Evolutionary conservation across 805 yeast genomes (phyloP).

Genomic region (Candida ortonii): DNA sequence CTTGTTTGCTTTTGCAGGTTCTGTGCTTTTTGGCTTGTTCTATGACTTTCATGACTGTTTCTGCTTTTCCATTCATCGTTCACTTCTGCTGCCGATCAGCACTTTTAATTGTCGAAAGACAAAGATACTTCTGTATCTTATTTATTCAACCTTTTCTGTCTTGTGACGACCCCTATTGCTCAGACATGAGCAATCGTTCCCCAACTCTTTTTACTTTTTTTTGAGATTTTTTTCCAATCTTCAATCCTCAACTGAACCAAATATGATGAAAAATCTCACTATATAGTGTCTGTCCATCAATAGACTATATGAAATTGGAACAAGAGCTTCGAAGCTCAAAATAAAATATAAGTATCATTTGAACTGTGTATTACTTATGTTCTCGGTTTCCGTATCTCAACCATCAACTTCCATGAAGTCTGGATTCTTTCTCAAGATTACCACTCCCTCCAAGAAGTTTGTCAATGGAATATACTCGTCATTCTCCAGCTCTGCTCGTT

Average conservation of each 20-base stretch:
- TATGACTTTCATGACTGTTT: constrained; percentile 16
- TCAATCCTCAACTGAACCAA: background rate
- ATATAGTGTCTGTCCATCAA: too few species aligned
- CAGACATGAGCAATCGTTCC: background rate
- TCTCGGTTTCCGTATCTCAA: too few species aligned
- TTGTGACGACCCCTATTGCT: too few species aligned
- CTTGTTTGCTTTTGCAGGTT: constrained; percentile 10
- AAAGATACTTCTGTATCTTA: constrained; percentile 7
- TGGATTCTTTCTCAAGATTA: constrained; percentile 86
- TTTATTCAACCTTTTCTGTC: too few species aligned
- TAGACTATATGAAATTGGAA: too few species aligned
- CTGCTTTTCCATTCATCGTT: constrained; percentile 13
- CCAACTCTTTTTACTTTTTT: constrained; percentile 5
- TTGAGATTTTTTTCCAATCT: background rate
- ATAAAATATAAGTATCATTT: too few species aligned
- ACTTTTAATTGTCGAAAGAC: constrained; percentile 2
- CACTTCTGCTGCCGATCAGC: constrained; percentile 13
- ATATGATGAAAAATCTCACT: background rate
- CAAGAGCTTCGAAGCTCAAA: too few species aligned
- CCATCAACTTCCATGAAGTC: constrained; percentile 56
- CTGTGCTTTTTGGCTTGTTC: constrained; percentile 7
- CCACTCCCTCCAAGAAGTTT: constrained; percentile 86
- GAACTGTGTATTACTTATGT: too few species aligned
- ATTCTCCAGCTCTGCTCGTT: constrained; percentile 93
- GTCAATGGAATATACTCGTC: constrained; percentile 87